Evolutionary conservation across 768 basidiomycete species (phyloP).

Genomic region (Stropharia rugosoannulata): DNA sequence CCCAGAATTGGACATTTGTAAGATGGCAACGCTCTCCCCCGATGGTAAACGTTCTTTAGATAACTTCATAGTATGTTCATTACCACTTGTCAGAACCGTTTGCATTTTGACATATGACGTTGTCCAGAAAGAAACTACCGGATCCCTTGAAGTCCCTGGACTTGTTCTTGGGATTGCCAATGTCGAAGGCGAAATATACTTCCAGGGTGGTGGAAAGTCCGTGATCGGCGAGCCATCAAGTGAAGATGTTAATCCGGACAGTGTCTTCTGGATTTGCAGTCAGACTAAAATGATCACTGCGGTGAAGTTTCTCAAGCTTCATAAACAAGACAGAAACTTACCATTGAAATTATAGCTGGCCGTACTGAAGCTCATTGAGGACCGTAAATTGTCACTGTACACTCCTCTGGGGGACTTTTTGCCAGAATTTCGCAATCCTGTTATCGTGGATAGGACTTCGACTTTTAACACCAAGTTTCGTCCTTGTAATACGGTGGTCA

Average conservation of each 20-base stretch:
- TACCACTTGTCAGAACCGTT: background rate
- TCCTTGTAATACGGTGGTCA: constrained; percentile 22
- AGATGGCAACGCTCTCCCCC: constrained; percentile 12
- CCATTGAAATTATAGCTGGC: constrained; percentile 22
- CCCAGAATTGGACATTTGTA: too few species aligned
- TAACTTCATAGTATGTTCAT: constrained; percentile 13
- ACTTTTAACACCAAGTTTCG: constrained; percentile 18
- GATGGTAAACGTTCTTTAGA: constrained; percentile 14
- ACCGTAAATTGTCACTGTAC: constrained; percentile 25
- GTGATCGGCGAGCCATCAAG: constrained; percentile 23
- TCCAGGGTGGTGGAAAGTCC: constrained; percentile 25
- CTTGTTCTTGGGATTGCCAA: constrained; percentile 24
- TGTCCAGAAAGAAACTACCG: constrained; percentile 8
- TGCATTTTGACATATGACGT: background rate
- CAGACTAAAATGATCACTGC: constrained; percentile 35
- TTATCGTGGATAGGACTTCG: constrained; percentile 23
- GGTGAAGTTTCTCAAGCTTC: constrained; percentile 15
- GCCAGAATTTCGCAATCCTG: constrained; percentile 26
- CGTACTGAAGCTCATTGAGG: constrained; percentile 30
- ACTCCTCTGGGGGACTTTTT: constrained; percentile 25
- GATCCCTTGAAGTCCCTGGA: constrained; percentile 15
- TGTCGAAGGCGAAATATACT: constrained; percentile 28
- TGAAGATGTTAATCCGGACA: constrained; percentile 26
- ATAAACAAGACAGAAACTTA: background rate
- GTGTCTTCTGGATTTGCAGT: constrained; percentile 40